A percentile compares a stretch with the other conserved stretches of the same genome.
These are phyloP conservation scores for Syncephalastrum sp. DNA, from an alignment of 371 early-diverging fungal genomes.

Conservation along the genomic window DNA sequence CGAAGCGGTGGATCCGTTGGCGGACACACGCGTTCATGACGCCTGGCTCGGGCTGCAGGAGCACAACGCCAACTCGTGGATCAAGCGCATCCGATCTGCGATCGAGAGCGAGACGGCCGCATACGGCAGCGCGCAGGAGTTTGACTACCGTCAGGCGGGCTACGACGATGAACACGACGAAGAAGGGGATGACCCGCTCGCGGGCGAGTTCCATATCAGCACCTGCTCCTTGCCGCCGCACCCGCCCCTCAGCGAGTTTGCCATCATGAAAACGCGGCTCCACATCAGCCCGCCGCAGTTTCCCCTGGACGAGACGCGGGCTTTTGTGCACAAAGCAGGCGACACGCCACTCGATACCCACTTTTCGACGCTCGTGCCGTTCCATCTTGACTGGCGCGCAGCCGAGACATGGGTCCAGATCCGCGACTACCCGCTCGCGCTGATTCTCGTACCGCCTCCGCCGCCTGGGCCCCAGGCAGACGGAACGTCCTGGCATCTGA, in stretches of 20 bases:
- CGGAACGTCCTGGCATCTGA: constrained; percentile 30
- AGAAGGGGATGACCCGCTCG: constrained; percentile 1
- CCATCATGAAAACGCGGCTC: constrained; percentile 31
- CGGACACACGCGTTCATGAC: constrained; percentile 39
- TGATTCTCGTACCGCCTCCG: constrained; percentile 49
- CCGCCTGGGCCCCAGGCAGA: constrained; percentile 3
- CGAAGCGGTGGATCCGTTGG: constrained; percentile 7
- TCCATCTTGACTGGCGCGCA: constrained; percentile 43
- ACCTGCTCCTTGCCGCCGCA: constrained; percentile 20
- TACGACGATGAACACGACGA: constrained; percentile 14
- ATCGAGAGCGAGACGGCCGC: constrained; percentile 24
- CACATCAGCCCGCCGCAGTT: constrained; percentile 44
- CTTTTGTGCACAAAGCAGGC: constrained; percentile 62
- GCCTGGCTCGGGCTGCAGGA: constrained; percentile 61
- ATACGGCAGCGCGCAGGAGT: constrained; percentile 12
- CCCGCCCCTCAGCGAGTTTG: constrained; percentile 50
- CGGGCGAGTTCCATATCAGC: constrained; percentile 25
- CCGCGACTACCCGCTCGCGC: constrained; percentile 60
- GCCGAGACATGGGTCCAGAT: constrained; percentile 49
- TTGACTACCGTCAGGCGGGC: constrained; percentile 21
- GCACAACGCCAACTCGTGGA: constrained; percentile 58
- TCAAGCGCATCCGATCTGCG: constrained; percentile 30
- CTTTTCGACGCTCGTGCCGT: constrained; percentile 59
- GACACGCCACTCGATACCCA: constrained; percentile 50
- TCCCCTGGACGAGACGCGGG: constrained; percentile 47